A percentile compares a stretch with the other conserved stretches of the same genome.
Evolutionary conservation across 75 land plant species (phyloP).

Genomic region (Pinus tabuliformis): DNA sequence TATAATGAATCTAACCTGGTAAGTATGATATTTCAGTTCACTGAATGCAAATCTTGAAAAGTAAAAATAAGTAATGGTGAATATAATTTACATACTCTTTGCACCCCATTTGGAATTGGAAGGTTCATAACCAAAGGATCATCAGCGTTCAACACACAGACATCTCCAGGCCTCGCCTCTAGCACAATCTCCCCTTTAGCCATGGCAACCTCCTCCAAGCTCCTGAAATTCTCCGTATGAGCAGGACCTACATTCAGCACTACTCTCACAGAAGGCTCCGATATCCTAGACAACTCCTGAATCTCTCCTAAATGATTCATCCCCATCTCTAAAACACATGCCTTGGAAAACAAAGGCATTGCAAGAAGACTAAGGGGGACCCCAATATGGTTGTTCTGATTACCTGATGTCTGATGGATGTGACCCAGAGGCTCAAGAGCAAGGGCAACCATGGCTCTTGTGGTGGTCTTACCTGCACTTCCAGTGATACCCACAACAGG

Average conservation of each 20-base stretch:
- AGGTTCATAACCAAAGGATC: conserved; percentile 38
- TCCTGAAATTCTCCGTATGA: conserved; percentile 45
- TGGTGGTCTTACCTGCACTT: conserved; percentile 52
- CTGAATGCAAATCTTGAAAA: not conserved
- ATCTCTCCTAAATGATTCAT: conserved; percentile 45
- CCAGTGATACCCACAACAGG: conserved; percentile 50
- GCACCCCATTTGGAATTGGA: conserved; percentile 33
- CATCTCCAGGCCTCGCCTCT: conserved; percentile 33
- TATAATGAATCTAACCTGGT: no score
- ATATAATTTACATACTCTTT: conserved; percentile 16
- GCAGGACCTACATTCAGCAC: conserved; percentile 45
- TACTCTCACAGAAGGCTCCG: conserved; percentile 41
- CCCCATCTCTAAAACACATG: conserved; percentile 44
- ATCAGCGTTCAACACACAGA: conserved; percentile 58
- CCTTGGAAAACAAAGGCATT: conserved; percentile 18
- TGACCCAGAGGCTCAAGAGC: conserved; percentile 29
- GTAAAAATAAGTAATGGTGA: not conserved
- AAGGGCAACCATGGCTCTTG: conserved; percentile 40
- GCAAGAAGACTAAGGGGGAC: conserved; percentile 44
- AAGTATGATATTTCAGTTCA: no score
- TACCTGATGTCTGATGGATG: conserved; percentile 39
- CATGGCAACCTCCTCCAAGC: conserved; percentile 40
- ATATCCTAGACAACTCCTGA: conserved; percentile 38
- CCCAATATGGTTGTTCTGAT: conserved; percentile 39
- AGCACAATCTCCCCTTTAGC: conserved; percentile 52